These are phyloP conservation scores for Taphrina deformans DNA, from an alignment of 1,139 yeast species.

Conservation along the genomic window DNA sequence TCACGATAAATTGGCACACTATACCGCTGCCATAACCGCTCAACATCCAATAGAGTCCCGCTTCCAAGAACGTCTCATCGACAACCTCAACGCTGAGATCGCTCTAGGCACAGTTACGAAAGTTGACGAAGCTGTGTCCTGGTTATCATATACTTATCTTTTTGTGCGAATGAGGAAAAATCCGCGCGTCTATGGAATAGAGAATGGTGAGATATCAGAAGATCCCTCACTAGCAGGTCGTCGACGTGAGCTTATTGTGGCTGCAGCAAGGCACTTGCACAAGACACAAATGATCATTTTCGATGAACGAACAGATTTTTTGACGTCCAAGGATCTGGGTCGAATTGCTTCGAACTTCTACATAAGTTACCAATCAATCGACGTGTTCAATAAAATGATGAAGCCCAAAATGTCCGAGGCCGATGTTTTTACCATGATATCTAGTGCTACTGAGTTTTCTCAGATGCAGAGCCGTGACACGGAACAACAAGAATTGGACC, in stretches of 20 bases:
- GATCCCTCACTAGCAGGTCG: conserved; percentile 78
- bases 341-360: conserved; percentile 94
- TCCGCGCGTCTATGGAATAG: conserved; percentile 91
- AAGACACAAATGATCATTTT: conserved; percentile 87
- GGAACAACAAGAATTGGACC: conserved; percentile 70
- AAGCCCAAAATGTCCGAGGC: conserved; percentile 89
- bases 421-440: conserved; percentile 80
- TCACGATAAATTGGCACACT: conserved; percentile 77
- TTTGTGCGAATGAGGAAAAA: conserved; percentile 92
- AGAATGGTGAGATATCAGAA: conserved; percentile 76
- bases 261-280: conserved; percentile 81
- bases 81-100: conserved; percentile 92
- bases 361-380: conserved; percentile 78
- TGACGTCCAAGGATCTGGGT: conserved; percentile 85
- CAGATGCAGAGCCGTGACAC: conserved; percentile 82
- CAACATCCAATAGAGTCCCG: conserved; percentile 96
- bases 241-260: conserved; percentile 70
- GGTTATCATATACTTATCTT: conserved; percentile 96
- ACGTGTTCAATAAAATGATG: conserved; percentile 80
- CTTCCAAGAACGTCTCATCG: conserved; percentile 73
- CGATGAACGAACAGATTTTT: conserved; percentile 79
- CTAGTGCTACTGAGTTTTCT: conserved; percentile 94
- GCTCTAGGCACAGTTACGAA: conserved; percentile 93
- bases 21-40: conserved; percentile 80
- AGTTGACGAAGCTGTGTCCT: conserved; percentile 89